Percentiles rank a stretch among this genome's conserved stretches.
phyloP scores from a whole-genome alignment of 192 early-diverging fungal genomes.

The Dispira parvispora region DNA sequence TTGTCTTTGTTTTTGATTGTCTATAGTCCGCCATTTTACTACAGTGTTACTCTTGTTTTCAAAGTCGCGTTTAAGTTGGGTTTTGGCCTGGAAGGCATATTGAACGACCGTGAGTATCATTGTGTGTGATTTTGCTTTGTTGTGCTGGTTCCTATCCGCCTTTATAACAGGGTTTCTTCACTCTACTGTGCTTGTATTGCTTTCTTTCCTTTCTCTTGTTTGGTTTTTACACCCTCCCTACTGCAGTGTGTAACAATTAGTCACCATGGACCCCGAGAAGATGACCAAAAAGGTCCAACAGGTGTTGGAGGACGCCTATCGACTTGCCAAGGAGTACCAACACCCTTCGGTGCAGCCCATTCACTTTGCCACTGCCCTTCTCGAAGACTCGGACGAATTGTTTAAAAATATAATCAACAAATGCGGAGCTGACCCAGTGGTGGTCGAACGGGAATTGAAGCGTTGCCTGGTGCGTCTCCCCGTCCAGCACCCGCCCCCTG shows the following conservation, averaged over 20 bases:
- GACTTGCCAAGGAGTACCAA: conserved; percentile 52
- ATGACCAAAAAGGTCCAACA: conserved; percentile 82
- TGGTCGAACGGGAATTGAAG: conserved; percentile 62
- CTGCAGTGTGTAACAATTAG: not conserved
- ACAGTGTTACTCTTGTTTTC: too few relatives aligned
- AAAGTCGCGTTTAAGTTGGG: too few relatives aligned
- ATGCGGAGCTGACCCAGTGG: conserved; percentile 60
- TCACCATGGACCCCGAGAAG: conserved; percentile 38
- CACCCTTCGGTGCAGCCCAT: conserved; percentile 63
- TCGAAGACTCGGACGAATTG: conserved; percentile 70
- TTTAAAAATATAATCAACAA: conserved; percentile 67
- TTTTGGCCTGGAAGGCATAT: conserved; percentile 28
- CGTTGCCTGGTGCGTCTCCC: conserved; percentile 62
- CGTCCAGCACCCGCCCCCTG: conserved; percentile 71
- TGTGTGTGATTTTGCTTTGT: too few relatives aligned
- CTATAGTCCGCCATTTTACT: too few relatives aligned
- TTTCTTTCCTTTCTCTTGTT: not conserved
- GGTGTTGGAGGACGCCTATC: conserved; percentile 38
- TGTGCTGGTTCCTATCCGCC: too few relatives aligned
- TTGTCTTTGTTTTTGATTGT: too few relatives aligned
- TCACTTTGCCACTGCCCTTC: conserved; percentile 64
- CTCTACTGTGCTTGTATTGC: not conserved
- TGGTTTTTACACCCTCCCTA: too few relatives aligned
- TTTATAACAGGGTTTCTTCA: too few relatives aligned
- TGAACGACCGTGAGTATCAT: conserved; percentile 59